These are phyloP conservation scores for Metschnikowia rubicola DNA, from an alignment of 805 yeast genomes.

Conservation along the genomic window DNA sequence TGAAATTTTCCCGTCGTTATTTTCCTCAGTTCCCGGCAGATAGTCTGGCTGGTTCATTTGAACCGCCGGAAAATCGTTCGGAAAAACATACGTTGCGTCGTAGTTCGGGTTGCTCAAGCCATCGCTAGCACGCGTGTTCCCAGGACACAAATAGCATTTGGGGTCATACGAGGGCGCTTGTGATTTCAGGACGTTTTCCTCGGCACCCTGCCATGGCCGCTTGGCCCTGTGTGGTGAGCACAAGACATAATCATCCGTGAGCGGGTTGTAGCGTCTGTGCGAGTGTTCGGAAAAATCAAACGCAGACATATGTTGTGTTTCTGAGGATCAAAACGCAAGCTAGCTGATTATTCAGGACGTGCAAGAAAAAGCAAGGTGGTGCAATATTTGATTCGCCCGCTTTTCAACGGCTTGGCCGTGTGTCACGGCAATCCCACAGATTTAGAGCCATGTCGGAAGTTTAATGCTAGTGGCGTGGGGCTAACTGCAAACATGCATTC, in stretches of 20 bases:
- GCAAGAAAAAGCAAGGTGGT: neutral
- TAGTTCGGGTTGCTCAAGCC: conserved; percentile 52
- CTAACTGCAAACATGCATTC: neutral
- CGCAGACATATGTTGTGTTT: conserved; percentile 3
- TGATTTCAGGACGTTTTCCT: conserved; percentile 46
- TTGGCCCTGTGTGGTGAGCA: conserved; percentile 76
- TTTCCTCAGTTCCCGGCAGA: conserved; percentile 11
- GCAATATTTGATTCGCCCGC: no score
- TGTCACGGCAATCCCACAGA: no score
- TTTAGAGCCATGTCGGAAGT: no score
- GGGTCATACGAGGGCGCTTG: conserved; percentile 55
- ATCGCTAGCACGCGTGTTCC: conserved; percentile 63
- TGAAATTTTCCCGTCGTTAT: neutral
- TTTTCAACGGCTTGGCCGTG: no score
- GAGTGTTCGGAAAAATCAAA: conserved; percentile 56
- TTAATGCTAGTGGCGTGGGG: no score
- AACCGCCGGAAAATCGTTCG: conserved; percentile 72
- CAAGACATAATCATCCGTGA: conserved; percentile 63
- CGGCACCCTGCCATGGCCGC: conserved; percentile 79
- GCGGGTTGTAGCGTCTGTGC: conserved; percentile 68
- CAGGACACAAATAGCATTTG: conserved; percentile 70
- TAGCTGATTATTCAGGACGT: neutral
- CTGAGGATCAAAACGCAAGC: neutral
- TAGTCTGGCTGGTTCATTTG: conserved; percentile 52
- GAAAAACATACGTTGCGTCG: conserved; percentile 54